Evolutionary conservation across 768 basidiomycete species (phyloP), one percentile per base, ranked within the genome.

Genomic region (Sistotremastrum suecicum): DNA sequence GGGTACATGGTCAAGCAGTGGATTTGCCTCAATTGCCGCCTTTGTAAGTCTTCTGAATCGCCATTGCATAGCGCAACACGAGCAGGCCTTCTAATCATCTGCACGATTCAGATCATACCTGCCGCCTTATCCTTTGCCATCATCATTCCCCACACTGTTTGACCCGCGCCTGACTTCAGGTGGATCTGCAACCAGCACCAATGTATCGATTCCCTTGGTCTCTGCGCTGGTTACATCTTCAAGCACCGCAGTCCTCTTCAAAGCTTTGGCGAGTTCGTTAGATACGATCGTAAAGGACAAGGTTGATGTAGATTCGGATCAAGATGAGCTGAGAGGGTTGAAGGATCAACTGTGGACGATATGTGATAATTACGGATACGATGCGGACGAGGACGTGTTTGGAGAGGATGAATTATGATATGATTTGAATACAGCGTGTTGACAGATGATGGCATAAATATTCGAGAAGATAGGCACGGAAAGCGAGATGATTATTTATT

Each of bases 311-410:
- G 61, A 59, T n/a, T 43, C 76, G 12, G 71, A 76, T 46, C 49
- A 57, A 3, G 82, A 82, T 49, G 79, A 80, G 3, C 52, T 80
- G 44, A 67, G 55, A 45, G 79, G 79, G 43, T 57, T 83, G 34
- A 66, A 59, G 10, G 72, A 75, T 51, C 70, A 70, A 37, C 54
- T 83, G 41, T 80, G 81, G 79, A 70, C 66, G 12, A 60, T 81
- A 31, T 68, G 71, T 41, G 78, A 79, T 48, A 58, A 47, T 11
- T 67, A 63, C 44, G 57, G 54, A 30, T 59, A 58, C 9, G 61
- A 63, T 41, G 20, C 20, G 20, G 65, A 59, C 12, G 63, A 53
- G 33, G 53, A 51, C 20, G 49, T 43, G 33, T 49, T 44, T 7
- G 56, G 44, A 10, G 59, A 53, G 8, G 58, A 53, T 7, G 40